A percentile compares a stretch with the other conserved stretches of the same genome.
These are phyloP conservation scores for Nidula microcarpa DNA, from an alignment of 768 basidiomycete species.

Conservation along the genomic window DNA sequence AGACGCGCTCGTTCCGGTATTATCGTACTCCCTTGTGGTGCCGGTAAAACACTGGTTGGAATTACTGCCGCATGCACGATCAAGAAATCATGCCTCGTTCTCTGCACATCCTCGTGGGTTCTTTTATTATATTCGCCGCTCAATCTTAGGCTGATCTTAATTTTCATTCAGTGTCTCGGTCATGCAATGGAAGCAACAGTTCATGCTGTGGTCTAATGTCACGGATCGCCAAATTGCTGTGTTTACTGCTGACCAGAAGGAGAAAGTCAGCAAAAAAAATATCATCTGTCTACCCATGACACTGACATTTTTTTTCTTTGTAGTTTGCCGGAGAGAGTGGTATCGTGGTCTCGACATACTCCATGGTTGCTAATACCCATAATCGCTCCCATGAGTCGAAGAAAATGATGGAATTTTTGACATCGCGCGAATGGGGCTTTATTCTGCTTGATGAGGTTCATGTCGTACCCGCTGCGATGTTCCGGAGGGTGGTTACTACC, in stretches of 20 bases:
- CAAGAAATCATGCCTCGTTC: conserved; percentile 96
- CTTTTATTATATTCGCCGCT: conserved; percentile 1
- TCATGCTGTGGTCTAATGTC: conserved; percentile 98
- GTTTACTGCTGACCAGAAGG: conserved; percentile 97
- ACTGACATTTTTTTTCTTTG: background rate
- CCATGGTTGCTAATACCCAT: conserved; percentile 98
- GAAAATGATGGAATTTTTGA: conserved; percentile 99
- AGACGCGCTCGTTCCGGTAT: conserved; percentile 92
- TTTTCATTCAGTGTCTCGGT: conserved; percentile 67
- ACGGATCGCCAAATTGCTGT: conserved; percentile 95
- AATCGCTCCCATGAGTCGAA: conserved; percentile 99
- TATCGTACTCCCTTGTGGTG: conserved; percentile 97
- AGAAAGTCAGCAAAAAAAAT: conserved; percentile 62
- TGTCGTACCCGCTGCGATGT: conserved; percentile 74
- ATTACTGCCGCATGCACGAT: conserved; percentile 99
- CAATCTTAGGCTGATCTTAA: conserved; percentile 5
- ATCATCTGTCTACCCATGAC: background rate
- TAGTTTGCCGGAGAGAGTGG: conserved; percentile 97
- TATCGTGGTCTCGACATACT: conserved; percentile 98
- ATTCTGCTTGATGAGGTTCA: conserved; percentile 97
- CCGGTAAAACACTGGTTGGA: conserved; percentile 98
- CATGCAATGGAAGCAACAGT: conserved; percentile 99
- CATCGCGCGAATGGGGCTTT: conserved; percentile 99
- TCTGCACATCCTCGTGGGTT: conserved; percentile 95
- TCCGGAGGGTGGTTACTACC: conserved; percentile 94